A percentile compares a stretch with the other conserved stretches of the same genome.
Conservation (phyloP, 331 rosid genomes). For the Pyracantha coccinea region DNA sequence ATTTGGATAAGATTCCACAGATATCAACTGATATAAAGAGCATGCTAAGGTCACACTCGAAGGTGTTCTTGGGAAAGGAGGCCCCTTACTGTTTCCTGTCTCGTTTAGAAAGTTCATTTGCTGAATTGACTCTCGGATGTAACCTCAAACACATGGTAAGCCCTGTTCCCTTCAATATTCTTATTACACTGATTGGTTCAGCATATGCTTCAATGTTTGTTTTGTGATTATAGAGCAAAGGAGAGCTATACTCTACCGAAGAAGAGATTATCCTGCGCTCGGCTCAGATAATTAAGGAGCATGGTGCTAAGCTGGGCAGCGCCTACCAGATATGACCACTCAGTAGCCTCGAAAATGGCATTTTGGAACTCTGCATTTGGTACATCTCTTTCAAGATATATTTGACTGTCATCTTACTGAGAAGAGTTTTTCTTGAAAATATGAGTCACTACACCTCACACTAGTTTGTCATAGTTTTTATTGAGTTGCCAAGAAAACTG, state of each 20-base stretch:
- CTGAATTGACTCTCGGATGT: slow-evolving; percentile 73
- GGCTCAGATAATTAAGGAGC: slow-evolving; percentile 50
- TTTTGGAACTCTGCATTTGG: background rate
- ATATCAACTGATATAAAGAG: slow-evolving; percentile 52
- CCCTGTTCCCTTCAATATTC: background rate
- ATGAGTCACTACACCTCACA: background rate
- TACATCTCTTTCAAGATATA: background rate
- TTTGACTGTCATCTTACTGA: background rate
- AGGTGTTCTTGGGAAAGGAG: slow-evolving; percentile 76
- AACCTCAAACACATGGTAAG: slow-evolving; percentile 84
- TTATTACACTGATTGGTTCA: background rate
- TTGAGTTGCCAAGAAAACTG: background rate
- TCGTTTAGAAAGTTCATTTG: slow-evolving; percentile 52
- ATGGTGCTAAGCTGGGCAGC: slow-evolving; percentile 56
- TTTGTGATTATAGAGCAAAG: slow-evolving; percentile 38
- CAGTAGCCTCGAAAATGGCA: slow-evolving; percentile 4
- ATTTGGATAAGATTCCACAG: slow-evolving; percentile 51
- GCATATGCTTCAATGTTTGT: background rate
- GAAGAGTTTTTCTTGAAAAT: background rate
- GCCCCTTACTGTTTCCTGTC: slow-evolving; percentile 80
- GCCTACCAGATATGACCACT: slow-evolving; percentile 14
- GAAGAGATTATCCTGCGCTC: slow-evolving; percentile 61
- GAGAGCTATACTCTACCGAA: slow-evolving; percentile 52
- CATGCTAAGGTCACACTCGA: slow-evolving; percentile 57
- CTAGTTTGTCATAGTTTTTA: background rate